Base-by-base conservation (phyloP, 495 filamentous ascomycete species). In the Penicillium manginii region DNA sequence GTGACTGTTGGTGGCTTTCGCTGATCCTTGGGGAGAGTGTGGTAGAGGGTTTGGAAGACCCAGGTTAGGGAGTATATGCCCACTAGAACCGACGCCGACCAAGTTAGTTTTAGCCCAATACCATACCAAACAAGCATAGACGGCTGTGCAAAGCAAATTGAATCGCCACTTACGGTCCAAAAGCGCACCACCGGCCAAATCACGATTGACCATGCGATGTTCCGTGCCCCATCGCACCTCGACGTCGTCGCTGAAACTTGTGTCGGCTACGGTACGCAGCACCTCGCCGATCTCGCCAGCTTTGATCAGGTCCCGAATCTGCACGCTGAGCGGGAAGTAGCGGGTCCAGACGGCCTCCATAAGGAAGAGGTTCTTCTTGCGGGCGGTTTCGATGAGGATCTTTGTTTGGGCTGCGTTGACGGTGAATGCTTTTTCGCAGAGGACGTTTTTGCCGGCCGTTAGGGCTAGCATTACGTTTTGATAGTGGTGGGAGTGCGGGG, bases 341-440 rank as follows among this genome's bases (percentile, higher is more conserved):
- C 93, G 79, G 39, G 93, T 97, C 93, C 94, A 97, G 12, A 97
- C 90, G 17, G 93, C 93, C 78, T 98, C 93, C 91, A 97, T 96
- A 37, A 98, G 73, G 77, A 97, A 97, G 19, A 97, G 67, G n/a
- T 86, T 84, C 82, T 96, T 96, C 64, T 83, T 78, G 64, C 77
- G 82, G 0, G 94, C 91, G 17, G 84, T 87, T 51, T 90, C 85
- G 52, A 87, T 82, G 15, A 97, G 79, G 58, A 88, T 87, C 67
- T 83, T 84, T 4, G 90, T 79, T 76, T 97, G 92, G 12, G 85
- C 79, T 10, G 91, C 92, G 67, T 91, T 97, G 57, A 93, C 89
- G 0, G 93, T 97, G 66, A 98, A 89, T 0, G 93, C 84, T 78
- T 98, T 98, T 73, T 97, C 94, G 71, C 91, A 96, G 22, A 97